Base-by-base conservation (phyloP, 371 early-diverging fungal species). In the Lichtheimia ornata region DNA sequence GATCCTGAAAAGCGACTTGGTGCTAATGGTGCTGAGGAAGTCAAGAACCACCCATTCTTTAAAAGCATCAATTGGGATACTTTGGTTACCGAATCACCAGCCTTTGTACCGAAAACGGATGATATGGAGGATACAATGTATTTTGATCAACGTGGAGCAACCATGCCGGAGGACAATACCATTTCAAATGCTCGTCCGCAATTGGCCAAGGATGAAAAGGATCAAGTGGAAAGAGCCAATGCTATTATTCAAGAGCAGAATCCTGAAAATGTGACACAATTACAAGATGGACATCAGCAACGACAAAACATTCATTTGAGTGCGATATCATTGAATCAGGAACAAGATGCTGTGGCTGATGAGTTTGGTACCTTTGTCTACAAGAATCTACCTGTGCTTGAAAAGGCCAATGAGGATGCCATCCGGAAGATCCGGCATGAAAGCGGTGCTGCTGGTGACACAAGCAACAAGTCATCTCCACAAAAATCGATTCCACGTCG, bases 351-450 rank as follows among this genome's bases (percentile, higher is more conserved):
- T 3, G 65, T 72, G 50, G 70, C 63, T 17, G 83, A 88, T 4
- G 93, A 95, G 58, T 97, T 97, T 81, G 97, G 97, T 15, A 88
- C 92, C 4, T 94, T 95, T 78, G 87, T 86, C 4, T 96, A 91
- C 83, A 95, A 94, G 62, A 97, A 97, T 69, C 66, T 97, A 49
- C 88, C 88, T 0, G 82, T 88, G 17, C 80, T 97, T 3, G 97
- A 93, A 60, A 92, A 94, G 63, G 96, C 94, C 17, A 97, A 97
- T 68, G 87, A 89, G 62, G 87, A 93, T 52, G 81, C 86, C 49
- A 87, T 91, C 43, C 73, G 85, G n/a, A 91, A 87, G 63, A 76
- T 91, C 22, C 74, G 87, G n/a, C 76, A 77, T 40, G 78, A 81
- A 17, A 73, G 72, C 12, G 69, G 73, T 22, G 64, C 43, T 2